Percentiles rank a stretch among this genome's conserved stretches.
Conservation (phyloP, 306 rosid genomes). For the Cucurbita pepo region DNA sequence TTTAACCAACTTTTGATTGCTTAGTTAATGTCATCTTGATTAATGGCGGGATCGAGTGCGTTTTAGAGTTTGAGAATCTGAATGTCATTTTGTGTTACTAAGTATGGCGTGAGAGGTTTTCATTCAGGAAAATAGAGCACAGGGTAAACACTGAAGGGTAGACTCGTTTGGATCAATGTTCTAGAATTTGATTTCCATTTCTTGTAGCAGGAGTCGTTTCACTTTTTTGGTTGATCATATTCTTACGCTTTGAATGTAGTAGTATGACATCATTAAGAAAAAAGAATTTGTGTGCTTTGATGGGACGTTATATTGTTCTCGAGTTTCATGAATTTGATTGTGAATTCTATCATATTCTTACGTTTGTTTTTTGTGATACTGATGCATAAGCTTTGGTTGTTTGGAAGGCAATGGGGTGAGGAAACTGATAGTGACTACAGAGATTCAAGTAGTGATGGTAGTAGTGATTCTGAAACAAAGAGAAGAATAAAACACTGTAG, state of each 20-base stretch:
- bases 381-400: neutral
- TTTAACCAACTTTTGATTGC: neutral
- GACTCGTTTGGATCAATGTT: neutral
- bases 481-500: slow-evolving; percentile 15
- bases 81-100: neutral
- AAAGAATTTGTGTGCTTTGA: neutral
- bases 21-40: neutral
- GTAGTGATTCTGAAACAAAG: slow-evolving; percentile 30
- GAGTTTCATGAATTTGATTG: neutral
- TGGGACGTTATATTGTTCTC: neutral
- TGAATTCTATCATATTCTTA: neutral
- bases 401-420: slow-evolving; percentile 22
- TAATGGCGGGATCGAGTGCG: neutral
- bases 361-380: neutral
- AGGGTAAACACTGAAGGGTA: neutral
- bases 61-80: neutral
- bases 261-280: neutral
- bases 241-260: neutral
- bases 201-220: neutral
- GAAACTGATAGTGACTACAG: slow-evolving; percentile 27
- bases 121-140: neutral
- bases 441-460: slow-evolving; percentile 34
- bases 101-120: neutral
- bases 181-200: neutral
- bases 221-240: neutral